Percentiles rank a stretch among this genome's conserved stretches.
Evolutionary conservation across 192 early-diverging fungal genomes (phyloP).

Genomic region (Backusella circina): DNA sequence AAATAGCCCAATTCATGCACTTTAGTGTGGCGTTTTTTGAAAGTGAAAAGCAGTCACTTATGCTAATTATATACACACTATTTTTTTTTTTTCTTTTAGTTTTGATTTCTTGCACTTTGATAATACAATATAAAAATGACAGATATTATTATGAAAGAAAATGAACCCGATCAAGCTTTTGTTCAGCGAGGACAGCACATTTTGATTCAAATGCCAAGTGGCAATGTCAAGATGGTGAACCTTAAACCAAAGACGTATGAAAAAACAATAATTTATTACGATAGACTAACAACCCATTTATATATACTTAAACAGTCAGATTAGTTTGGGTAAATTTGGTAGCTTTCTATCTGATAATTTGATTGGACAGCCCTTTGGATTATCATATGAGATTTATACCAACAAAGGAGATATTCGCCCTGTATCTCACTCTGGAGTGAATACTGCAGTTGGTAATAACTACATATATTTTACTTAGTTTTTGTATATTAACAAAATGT

Average conservation of each 20-base stretch:
- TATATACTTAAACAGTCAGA: constrained; percentile 28
- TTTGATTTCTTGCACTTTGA: not conserved
- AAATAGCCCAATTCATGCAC: no score
- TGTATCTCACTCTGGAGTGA: not conserved
- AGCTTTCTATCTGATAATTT: constrained; percentile 73
- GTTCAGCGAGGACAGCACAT: constrained; percentile 46
- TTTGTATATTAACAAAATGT: not conserved
- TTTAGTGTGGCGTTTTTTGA: not conserved
- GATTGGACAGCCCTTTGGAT: constrained; percentile 78
- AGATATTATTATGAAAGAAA: not conserved
- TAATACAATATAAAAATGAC: not conserved
- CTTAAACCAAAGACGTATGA: constrained; percentile 56
- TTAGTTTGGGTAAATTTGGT: constrained; percentile 93
- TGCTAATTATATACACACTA: not conserved
- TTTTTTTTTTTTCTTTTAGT: not conserved
- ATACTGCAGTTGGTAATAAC: constrained; percentile 32
- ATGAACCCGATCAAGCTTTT: not conserved
- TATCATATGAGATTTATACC: constrained; percentile 81
- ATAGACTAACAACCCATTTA: not conserved
- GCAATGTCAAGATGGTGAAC: constrained; percentile 75
- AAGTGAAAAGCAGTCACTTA: not conserved
- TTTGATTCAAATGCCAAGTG: constrained; percentile 80
- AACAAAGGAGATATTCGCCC: constrained; percentile 46
- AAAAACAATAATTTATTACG: not conserved
- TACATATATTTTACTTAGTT: not conserved